A percentile compares a stretch with the other conserved stretches of the same genome.
Evolutionary conservation across 2,329 filamentous ascomycete species (phyloP).

Genomic region (Microcera coccophila): DNA sequence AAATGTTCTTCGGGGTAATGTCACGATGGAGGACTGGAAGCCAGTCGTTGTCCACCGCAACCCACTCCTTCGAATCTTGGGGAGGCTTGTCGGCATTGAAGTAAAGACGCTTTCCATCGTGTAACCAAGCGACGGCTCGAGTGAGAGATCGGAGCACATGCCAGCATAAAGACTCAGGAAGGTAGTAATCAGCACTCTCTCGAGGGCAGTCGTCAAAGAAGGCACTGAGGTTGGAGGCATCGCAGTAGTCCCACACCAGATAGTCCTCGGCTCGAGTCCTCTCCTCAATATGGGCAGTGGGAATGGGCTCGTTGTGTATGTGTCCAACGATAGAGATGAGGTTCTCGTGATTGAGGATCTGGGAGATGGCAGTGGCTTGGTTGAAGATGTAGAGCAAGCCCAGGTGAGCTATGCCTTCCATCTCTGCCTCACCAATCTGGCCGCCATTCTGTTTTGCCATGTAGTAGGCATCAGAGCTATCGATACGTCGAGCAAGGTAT

Average conservation of each 20-base stretch:
- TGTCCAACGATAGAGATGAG: conserved; percentile 42
- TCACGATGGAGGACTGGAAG: conserved; percentile 49
- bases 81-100: conserved; percentile 7
- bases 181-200: conserved; percentile 27
- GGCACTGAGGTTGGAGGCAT: conserved; percentile 46
- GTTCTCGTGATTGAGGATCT: conserved; percentile 48
- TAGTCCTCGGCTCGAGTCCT: conserved; percentile 26
- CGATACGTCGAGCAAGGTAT: conserved; percentile 31
- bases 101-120: conserved; percentile 41
- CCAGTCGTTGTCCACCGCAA: conserved; percentile 42
- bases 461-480: neutral
- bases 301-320: conserved; percentile 25
- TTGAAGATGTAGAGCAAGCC: conserved; percentile 27
- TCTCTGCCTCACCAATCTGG: conserved; percentile 11
- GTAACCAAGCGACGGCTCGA: conserved; percentile 49
- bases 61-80: conserved; percentile 9
- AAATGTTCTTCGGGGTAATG: conserved; percentile 46
- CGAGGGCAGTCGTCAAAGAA: conserved; percentile 33
- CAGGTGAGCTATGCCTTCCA: conserved; percentile 22
- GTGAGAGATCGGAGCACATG: conserved; percentile 49
- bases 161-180: conserved; percentile 54
- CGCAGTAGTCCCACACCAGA: conserved; percentile 51
- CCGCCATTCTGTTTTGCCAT: too few relatives aligned
- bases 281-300: conserved; percentile 8
- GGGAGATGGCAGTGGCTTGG: conserved; percentile 27